These are phyloP conservation scores for Sporisorium iseilematis-ciliati DNA, from an alignment of 1,284 basidiomycete genomes.

Conservation along the genomic window DNA sequence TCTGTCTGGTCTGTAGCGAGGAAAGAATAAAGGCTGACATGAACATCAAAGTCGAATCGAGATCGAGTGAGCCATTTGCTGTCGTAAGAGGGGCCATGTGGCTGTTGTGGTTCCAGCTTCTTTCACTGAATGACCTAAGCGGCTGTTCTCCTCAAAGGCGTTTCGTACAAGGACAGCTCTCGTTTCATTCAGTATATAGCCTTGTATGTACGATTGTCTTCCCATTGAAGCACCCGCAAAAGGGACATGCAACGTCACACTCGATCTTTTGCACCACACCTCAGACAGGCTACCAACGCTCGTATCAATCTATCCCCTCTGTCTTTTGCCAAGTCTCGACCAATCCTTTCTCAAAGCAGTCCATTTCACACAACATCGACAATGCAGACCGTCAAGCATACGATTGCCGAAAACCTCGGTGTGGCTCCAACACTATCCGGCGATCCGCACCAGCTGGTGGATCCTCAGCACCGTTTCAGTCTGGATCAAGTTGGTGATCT, in stretches of 20 bases:
- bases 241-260: background rate
- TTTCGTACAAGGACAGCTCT: no score
- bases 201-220: no score
- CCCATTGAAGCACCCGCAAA: background rate
- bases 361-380: background rate
- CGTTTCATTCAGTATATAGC: background rate
- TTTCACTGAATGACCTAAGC: background rate
- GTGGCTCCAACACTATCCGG: constrained; percentile 30
- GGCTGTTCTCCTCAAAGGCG: no score
- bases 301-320: background rate
- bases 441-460: constrained; percentile 30
- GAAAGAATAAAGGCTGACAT: background rate
- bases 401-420: constrained; percentile 32
- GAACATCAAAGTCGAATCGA: background rate
- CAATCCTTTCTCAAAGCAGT: no score
- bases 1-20: background rate
- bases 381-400: constrained; percentile 27
- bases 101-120: background rate
- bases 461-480: constrained; percentile 20
- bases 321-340: background rate
- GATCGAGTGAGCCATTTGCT: background rate
- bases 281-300: background rate
- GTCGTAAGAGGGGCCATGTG: background rate
- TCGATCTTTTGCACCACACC: background rate
- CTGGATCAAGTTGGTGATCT: constrained; percentile 31